phyloP scores from a whole-genome alignment of 345 rosid species.

The Eucalyptus cloeziana region DNA sequence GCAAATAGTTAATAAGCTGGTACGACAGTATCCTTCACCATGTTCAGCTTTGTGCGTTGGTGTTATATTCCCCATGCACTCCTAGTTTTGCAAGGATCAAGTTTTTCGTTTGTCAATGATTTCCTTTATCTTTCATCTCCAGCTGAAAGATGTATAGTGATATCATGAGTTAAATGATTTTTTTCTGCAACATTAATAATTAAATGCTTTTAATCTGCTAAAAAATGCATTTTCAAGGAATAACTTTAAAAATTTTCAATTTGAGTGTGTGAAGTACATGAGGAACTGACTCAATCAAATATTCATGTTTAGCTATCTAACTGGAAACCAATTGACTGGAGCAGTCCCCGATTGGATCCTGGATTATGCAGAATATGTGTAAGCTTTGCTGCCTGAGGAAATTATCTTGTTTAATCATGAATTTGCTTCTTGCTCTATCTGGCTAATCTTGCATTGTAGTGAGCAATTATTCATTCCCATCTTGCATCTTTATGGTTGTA shows the following conservation, averaged over 20 bases:
- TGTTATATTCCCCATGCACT: neutral
- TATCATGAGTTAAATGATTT: too few species aligned
- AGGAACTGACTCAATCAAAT: neutral
- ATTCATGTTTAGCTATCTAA: constrained; percentile 3
- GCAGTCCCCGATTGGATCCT: constrained; percentile 12
- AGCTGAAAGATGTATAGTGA: too few species aligned
- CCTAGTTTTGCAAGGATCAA: neutral
- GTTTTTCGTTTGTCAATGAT: too few species aligned
- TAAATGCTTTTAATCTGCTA: neutral
- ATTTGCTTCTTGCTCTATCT: neutral
- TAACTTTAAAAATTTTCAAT: neutral
- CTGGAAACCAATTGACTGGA: constrained; percentile 21
- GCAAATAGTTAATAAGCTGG: neutral
- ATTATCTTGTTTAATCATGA: neutral
- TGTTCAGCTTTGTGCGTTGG: neutral
- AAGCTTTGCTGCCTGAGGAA: neutral
- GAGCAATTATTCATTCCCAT: neutral
- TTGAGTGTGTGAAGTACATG: neutral
- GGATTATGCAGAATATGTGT: neutral
- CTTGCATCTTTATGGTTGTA: neutral
- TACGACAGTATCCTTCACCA: neutral
- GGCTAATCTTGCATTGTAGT: neutral
- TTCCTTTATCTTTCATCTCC: too few species aligned
- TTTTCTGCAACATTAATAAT: neutral
- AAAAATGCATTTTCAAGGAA: neutral